Evolutionary conservation across 805 yeast genomes (phyloP).

Genomic region (Middelhovenomyces tepae): DNA sequence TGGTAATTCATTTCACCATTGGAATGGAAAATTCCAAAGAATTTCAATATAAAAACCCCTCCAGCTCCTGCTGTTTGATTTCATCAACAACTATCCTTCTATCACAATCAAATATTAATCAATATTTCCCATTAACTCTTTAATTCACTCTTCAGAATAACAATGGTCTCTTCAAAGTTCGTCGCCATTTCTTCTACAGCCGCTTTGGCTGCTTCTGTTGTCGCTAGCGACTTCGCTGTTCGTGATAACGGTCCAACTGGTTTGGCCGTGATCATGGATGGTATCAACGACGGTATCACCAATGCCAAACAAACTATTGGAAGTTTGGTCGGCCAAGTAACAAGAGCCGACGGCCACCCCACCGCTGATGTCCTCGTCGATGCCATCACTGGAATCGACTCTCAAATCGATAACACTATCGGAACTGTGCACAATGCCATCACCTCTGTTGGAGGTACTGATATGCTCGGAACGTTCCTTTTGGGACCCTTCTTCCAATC

Average conservation of each 20-base stretch:
- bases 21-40: too few relatives aligned
- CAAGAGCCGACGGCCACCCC: conserved; percentile 5
- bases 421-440: conserved; percentile 17
- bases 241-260: conserved; percentile 1
- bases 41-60: too few relatives aligned
- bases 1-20: too few relatives aligned
- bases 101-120: too few relatives aligned
- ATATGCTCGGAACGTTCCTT: conserved; percentile 18
- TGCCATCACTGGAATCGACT: conserved; percentile 17
- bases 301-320: conserved; percentile 17
- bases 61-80: too few relatives aligned
- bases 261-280: conserved; percentile 4
- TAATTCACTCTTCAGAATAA: too few relatives aligned
- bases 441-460: conserved; percentile 16
- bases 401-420: conserved; percentile 21
- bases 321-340: neutral
- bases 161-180: neutral
- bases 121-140: too few relatives aligned
- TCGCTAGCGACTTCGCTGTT: neutral
- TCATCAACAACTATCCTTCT: too few relatives aligned
- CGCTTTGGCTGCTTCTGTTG: neutral
- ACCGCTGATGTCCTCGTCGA: conserved; percentile 13
- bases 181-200: neutral
- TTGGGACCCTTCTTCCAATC: conserved; percentile 24
- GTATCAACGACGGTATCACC: conserved; percentile 11